phyloP scores from a whole-genome alignment of 768 basidiomycete genomes.

The Coprinopsis sp. region DNA sequence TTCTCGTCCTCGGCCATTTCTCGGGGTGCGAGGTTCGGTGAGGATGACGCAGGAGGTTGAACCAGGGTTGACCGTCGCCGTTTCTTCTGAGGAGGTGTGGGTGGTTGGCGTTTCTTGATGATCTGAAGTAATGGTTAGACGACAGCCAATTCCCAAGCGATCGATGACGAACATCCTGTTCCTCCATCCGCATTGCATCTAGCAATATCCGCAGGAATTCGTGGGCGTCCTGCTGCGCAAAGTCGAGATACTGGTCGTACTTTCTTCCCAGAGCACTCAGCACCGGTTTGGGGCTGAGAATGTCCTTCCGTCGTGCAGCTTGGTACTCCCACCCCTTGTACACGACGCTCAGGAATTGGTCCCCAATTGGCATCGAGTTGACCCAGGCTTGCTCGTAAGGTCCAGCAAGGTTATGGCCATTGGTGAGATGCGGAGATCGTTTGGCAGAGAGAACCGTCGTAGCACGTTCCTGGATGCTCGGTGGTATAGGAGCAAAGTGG shows the following conservation, averaged over 20 bases:
- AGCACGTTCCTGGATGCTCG: slow-evolving; percentile 34
- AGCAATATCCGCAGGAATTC: slow-evolving; percentile 87
- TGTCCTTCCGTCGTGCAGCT: slow-evolving; percentile 43
- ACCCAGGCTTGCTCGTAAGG: slow-evolving; percentile 48
- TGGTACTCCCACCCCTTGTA: slow-evolving; percentile 62
- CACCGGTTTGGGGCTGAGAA: slow-evolving; percentile 63
- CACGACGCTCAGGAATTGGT: slow-evolving; percentile 59
- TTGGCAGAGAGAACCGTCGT: slow-evolving; percentile 37
- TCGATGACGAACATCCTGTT: slow-evolving; percentile 63
- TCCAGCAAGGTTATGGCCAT: slow-evolving; percentile 55
- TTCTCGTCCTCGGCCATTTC: slow-evolving; percentile 39
- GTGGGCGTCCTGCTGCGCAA: slow-evolving; percentile 94
- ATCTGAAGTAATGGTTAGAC: slow-evolving; percentile 39
- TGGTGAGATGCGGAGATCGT: slow-evolving; percentile 65
- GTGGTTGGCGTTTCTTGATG: slow-evolving; percentile 70
- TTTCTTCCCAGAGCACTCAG: slow-evolving; percentile 70
- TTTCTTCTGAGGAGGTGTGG: slow-evolving; percentile 32
- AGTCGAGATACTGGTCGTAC: slow-evolving; percentile 93
- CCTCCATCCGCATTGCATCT: slow-evolving; percentile 93
- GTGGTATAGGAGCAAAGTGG: slow-evolving; percentile 47
- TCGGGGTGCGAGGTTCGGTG: slow-evolving; percentile 11
- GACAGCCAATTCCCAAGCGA: neutral
- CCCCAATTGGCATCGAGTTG: slow-evolving; percentile 64
- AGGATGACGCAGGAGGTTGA: slow-evolving; percentile 13
- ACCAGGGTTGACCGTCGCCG: slow-evolving; percentile 36